These are phyloP conservation scores for Cordyceps fumosorosea DNA, from an alignment of 2,329 filamentous ascomycete species.

Conservation along the genomic window DNA sequence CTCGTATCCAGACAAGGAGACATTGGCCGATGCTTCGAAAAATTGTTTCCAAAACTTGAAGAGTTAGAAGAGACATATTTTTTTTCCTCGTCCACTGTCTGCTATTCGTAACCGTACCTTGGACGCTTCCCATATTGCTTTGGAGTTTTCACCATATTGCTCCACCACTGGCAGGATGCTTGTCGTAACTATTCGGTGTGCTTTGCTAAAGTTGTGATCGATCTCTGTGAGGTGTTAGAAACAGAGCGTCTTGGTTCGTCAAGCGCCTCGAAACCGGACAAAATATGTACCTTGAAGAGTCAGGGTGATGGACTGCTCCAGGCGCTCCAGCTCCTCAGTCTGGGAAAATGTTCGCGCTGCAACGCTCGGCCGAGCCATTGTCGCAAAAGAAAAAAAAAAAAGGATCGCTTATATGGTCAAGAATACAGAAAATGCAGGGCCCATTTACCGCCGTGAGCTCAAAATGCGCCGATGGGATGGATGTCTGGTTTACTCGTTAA, in stretches of 20 bases:
- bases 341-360: conserved; percentile 60
- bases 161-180: conserved; percentile 91
- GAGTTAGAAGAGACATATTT: conserved; percentile 27
- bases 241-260: too few species aligned
- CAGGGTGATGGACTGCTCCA: conserved; percentile 94
- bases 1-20: conserved; percentile 91
- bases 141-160: conserved; percentile 89
- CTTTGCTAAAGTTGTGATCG: conserved; percentile 95
- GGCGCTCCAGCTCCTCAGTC: conserved; percentile 89
- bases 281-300: conserved; percentile 71
- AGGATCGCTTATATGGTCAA: not conserved
- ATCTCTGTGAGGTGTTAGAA: conserved; percentile 59
- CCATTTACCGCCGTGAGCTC: not conserved
- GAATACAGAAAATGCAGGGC: not conserved
- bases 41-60: conserved; percentile 95
- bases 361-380: conserved; percentile 45
- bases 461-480: not conserved
- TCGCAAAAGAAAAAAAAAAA: not conserved
- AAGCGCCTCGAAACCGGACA: not conserved
- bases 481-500: not conserved
- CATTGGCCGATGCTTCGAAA: conserved; percentile 96
- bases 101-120: conserved; percentile 52
- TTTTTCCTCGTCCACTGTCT: conserved; percentile 13
- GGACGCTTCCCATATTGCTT: conserved; percentile 91
- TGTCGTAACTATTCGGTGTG: conserved; percentile 90